Base-by-base conservation (phyloP, 169 alveolate species). In the Cryptosporidium meleagridis region DNA sequence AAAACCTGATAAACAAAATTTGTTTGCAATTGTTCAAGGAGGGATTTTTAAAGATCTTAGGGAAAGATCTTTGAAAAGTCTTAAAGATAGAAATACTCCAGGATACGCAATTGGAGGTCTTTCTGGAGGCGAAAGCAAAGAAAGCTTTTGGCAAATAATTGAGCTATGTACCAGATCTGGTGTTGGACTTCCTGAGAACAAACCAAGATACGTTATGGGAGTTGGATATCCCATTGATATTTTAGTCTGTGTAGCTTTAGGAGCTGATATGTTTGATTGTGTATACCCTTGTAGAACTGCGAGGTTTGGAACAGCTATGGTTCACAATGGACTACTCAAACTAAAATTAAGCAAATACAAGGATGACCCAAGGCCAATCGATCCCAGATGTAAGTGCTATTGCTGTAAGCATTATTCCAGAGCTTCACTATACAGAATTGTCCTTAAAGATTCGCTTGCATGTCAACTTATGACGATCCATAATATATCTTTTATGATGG, bases 41-140 rank as follows among this genome's bases (percentile, higher is more conserved):
- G 99, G 99, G 26, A 92, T 97, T 39, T 95, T 96, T 91, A 92
- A 92, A 7, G 95, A 95, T 12, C 92, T 97, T 59, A 91, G 99
- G 71, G 94, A 93, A 69, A 86, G 85, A 44, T 94, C 97, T 23
- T 92, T 97, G 58, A 95, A 94, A 69, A 95, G 91, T 51, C 93
- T 97, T 91, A 92, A 94, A 53, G 80, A 87, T 33, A 94, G 97
- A 91, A 93, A 97, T 72, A 93, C 96, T 39, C 98, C 98, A 21
- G 99, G 99, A 8, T 97, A 96, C 93, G 99, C 99, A 35, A 97
- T 98, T 31, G 99, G 99, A 0, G 99, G 99, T 1, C 95, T 98
- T 55, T 96, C 98, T 12, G 99, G 99, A 26, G 99, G 99, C 0
- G 99, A 98, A 92, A 96, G 95, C 70, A 98, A 98, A 91, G 95